Base-by-base conservation (phyloP, 805 yeast species). In the Nakazawaea ambrosiae region DNA sequence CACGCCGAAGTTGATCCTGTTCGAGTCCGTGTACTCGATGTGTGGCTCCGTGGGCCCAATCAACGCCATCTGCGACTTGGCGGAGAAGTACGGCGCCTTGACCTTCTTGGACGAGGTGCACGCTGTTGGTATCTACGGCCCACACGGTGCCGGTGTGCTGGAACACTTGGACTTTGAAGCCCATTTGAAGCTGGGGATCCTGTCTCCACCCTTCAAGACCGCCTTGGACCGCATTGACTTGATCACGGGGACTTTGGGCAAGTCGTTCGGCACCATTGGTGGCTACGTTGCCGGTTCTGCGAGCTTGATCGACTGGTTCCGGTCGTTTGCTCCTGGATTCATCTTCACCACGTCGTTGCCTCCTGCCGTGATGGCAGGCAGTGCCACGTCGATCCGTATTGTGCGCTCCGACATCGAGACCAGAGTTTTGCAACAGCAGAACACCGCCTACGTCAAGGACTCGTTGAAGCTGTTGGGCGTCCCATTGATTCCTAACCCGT, bases 71-170 rank as follows among this genome's bases (percentile, higher is more conserved):
- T 90, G 97, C 59, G 96, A 89, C 50, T 71, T 92, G 54, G 99
- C 99, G 28, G 96, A 92, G 37, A 87, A 92, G 63, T 92, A 92
- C 58, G 97, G 97, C 45, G 97, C 97, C 33, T 63, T 92, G 51
- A 92, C 99, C 22, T 92, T 92, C 62, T 69, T 92, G 58, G 99
- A 92, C 60, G 99, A 92, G 63, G 99, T 92, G 27, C 99, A 92
- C 55, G 97, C 98, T 25, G 97, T 92, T 33, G 99, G 99, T 39
- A 75, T 92, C 81, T 92, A 92, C 57, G 99, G 99, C 52, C 97
- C 99, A 43, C 96, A 85, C 53, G 99, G 99, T 56, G 98, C 96
- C 24, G 99, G 99, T 65, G 97, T 92, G 39, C 96, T 97, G 33
- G 99, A 92, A 63, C 98, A 92, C 59, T 69, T 83, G 52, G 86